Base-by-base conservation (phyloP, 768 basidiomycete species). In the Zangia roseola region DNA sequence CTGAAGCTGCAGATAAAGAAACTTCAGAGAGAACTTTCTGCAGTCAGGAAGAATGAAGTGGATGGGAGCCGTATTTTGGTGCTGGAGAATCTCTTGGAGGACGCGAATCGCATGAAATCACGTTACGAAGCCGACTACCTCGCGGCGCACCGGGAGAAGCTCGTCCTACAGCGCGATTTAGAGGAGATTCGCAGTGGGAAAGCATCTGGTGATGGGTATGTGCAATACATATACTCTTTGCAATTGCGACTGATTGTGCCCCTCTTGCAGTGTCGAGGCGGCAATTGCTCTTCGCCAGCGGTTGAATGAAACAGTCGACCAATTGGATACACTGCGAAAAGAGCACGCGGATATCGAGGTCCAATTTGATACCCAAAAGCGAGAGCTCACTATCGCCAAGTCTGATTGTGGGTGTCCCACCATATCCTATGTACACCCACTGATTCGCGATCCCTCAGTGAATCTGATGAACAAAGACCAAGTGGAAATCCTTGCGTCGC, bases 401-500 rank as follows among this genome's bases (percentile, higher is more conserved):
- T 91, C 92, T 10, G 88, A 95, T 63, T 65, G 94, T 95, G 58
- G 58, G 86, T 73, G 14, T 13, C 20, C 44, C 44, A 1, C 33
- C 12, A 13, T 5, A 24, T 40, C 16, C 5, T 10, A n/a, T 21
- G 30, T 31, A 49, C 6, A 5, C 34, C 54, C 7, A 40, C 58
- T 50, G 10, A 53, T 39, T 24, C 38, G 24, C 17, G 23, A 33
- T 56, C 39, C 31, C 28, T 12, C 59, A 95, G 94, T 97, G 61
- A 88, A 82, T 38, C 78, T 98, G 37, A 87, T 97, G 38, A 89
- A 93, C 73, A 92, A 91, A 65, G 93, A 97, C 63, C 92, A 97
- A 64, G 73, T 94, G 19, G 94, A 94, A 44, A 92, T 94, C 49
- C 83, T 98, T 26, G 78, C 84, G 3, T 83, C 83, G 6, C 72